Base-by-base conservation (phyloP, 2,329 filamentous ascomycete genomes). In the Diaporthe batatas region DNA sequence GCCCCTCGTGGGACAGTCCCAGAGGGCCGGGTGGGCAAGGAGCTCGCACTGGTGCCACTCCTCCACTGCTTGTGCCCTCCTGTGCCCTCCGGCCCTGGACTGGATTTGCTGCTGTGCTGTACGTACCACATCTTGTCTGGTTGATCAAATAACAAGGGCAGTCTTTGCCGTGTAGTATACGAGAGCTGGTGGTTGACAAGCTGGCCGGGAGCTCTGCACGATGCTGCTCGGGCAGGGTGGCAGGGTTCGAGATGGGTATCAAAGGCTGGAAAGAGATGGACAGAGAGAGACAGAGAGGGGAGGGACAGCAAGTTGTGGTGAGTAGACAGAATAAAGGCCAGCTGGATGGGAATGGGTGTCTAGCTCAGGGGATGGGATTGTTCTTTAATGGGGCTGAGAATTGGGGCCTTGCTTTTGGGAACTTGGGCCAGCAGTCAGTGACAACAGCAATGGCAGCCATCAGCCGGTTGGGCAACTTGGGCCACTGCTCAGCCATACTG, bases 121-220 rank as follows among this genome's bases (percentile, higher is more conserved):
- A 71, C 80, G 71, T 80, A 82, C 80, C 80, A 81, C 80, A 82
- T 82, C 74, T 78, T 81, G 80, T 77, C 78, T 57, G 58, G 73
- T 75, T 73, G 77, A 76, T 74, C 75, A 76, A 72, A 76, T 62
- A 72, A 76, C 65, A 54, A 42, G 16, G 23, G 25, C 47, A 57
- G 51, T 32, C 29, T 69, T 57, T 70, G 29, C 62, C 72, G 21
- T 67, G 70, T 65, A 51, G 44, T 64, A 54, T 69, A 59, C 59
- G 34, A 42, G 36, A 62, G 54, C n/a, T 36, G 21, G 39, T 57
- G 44, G 39, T 42, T 42, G 42, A 39, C 55, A 36, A 34, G 39
- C 42, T 34, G 29, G 25, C 29, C 12, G 23, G 54, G 47, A 21
- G 44, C 8, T 59, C 42, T 39, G 58, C 16, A 54, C 67, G 62